phyloP scores from a whole-genome alignment of 495 filamentous ascomycete species.

The Podospora pseudocomata region DNA sequence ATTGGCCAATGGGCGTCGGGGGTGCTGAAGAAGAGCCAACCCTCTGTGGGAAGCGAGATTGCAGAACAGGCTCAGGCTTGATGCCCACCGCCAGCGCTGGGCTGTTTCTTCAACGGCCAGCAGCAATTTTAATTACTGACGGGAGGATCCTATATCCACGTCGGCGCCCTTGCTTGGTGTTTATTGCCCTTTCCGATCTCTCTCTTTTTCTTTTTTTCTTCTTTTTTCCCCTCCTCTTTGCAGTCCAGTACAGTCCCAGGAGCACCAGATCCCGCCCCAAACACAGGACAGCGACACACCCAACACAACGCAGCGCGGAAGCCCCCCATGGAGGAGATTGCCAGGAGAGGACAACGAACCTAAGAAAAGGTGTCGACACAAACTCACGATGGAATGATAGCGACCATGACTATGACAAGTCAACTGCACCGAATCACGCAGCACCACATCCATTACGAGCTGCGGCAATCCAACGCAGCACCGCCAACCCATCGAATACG shows the following conservation, averaged over 20 bases:
- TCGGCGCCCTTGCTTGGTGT: constrained; percentile 7
- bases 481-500: constrained; percentile 30
- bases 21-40: constrained; percentile 13
- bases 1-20: constrained; percentile 25
- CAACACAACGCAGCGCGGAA: neutral
- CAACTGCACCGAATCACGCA: constrained; percentile 23
- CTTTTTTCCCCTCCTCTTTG: neutral
- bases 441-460: constrained; percentile 26
- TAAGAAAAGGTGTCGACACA: neutral
- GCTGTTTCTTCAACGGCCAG: constrained; percentile 1
- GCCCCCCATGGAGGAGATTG: constrained; percentile 1
- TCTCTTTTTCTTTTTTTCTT: neutral
- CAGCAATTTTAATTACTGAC: constrained; percentile 20
- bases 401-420: constrained; percentile 25
- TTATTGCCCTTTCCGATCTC: constrained; percentile 7
- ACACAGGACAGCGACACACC: neutral
- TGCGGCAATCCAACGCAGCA: constrained; percentile 17
- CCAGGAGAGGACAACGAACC: constrained; percentile 8
- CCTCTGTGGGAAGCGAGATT: constrained; percentile 28
- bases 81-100: constrained; percentile 12
- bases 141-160: constrained; percentile 14
- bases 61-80: constrained; percentile 14
- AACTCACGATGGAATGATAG: constrained; percentile 21
- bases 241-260: no score
- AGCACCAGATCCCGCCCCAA: neutral